Conservation (phyloP, 148 eudicot genomes). For the Rhododendron williamsianum region DNA sequence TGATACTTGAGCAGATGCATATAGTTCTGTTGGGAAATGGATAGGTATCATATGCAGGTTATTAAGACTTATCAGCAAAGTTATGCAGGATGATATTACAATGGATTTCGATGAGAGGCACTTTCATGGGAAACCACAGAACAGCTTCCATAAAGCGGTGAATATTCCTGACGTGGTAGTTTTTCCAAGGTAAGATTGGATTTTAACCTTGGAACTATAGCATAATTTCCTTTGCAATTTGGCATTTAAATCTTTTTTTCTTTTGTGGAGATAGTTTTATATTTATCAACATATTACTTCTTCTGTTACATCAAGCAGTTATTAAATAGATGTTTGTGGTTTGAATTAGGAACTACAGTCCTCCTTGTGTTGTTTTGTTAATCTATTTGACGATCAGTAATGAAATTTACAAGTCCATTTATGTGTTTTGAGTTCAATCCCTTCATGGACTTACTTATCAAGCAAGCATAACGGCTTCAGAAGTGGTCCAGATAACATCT, state of each 20-base stretch:
- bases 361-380: not conserved
- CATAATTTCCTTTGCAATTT: not conserved
- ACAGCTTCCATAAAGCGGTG: constrained; percentile 94
- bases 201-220: not conserved
- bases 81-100: constrained; percentile 69
- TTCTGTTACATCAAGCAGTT: not conserved
- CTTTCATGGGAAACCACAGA: constrained; percentile 92
- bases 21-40: not conserved
- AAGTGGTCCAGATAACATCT: not conserved
- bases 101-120: constrained; percentile 78
- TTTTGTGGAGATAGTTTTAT: not conserved
- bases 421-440: not conserved
- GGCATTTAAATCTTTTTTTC: not conserved
- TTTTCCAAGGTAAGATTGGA: constrained; percentile 54
- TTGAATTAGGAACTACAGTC: not conserved
- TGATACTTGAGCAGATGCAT: not conserved
- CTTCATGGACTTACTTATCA: not conserved
- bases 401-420: not conserved
- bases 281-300: not conserved
- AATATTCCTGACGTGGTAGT: constrained; percentile 90
- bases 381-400: not conserved
- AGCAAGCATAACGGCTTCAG: not conserved
- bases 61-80: not conserved
- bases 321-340: not conserved
- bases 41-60: not conserved